phyloP scores from a whole-genome alignment of 768 basidiomycete genomes.

The Tylopilus balloui region DNA sequence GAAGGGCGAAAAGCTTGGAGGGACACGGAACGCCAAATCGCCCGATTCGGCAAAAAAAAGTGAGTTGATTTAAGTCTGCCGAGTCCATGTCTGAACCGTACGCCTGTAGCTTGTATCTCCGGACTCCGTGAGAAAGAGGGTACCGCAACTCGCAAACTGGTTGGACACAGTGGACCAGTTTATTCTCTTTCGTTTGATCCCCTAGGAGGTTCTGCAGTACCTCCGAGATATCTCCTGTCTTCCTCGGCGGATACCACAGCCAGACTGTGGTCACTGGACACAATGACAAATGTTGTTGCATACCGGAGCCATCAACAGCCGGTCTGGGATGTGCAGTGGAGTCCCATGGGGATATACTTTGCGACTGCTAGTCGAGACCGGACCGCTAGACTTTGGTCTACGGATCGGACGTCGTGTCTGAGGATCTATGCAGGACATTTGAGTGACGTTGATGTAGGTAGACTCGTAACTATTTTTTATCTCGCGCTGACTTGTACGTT shows the following conservation, averaged over 20 bases:
- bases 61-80: conserved; percentile 34
- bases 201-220: conserved; percentile 73
- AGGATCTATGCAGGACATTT: conserved; percentile 94
- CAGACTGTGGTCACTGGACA: conserved; percentile 94
- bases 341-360: conserved; percentile 97
- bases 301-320: conserved; percentile 97
- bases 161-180: conserved; percentile 96
- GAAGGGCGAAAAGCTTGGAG: conserved; percentile 84
- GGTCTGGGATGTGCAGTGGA: conserved; percentile 99
- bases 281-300: conserved; percentile 87
- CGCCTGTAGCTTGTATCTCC: conserved; percentile 46
- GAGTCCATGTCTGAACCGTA: conserved; percentile 1
- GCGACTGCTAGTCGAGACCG: conserved; percentile 92
- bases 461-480: neutral
- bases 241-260: conserved; percentile 89
- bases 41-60: conserved; percentile 63
- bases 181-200: conserved; percentile 95
- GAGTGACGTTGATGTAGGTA: conserved; percentile 92
- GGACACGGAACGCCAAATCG: conserved; percentile 72
- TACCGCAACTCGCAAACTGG: conserved; percentile 80
- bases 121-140: conserved; percentile 77
- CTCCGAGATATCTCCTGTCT: conserved; percentile 86
- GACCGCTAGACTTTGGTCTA: conserved; percentile 94
- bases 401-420: conserved; percentile 80
- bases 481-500: conserved; percentile 1